These are phyloP conservation scores for Cercospora brassicicola DNA, from an alignment of 2,329 filamentous ascomycete genomes.

Conservation along the genomic window DNA sequence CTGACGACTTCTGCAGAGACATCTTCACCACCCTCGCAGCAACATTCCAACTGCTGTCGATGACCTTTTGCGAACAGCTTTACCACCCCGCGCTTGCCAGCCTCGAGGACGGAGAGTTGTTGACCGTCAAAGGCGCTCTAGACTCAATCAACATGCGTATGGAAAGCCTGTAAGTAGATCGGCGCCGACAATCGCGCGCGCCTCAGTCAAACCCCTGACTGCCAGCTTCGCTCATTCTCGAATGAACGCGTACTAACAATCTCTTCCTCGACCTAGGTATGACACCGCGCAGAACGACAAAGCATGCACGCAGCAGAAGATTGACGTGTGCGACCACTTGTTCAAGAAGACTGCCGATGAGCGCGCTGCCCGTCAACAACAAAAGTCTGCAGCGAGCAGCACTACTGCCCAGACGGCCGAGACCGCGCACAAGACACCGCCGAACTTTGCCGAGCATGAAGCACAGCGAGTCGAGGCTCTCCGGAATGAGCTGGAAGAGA, in stretches of 20 bases:
- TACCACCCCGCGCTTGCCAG: background rate
- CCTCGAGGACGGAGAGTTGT: background rate
- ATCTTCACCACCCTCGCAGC: constrained; percentile 1
- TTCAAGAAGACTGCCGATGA: constrained; percentile 2
- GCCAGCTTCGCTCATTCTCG: background rate
- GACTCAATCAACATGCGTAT: background rate
- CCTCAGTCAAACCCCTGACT: background rate
- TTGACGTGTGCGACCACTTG: background rate
- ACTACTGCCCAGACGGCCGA: background rate
- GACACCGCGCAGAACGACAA: constrained; percentile 1
- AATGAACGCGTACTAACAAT: background rate
- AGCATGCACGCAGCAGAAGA: constrained; percentile 1
- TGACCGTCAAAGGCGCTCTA: background rate
- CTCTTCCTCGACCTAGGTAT: background rate
- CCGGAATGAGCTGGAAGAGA: background rate
- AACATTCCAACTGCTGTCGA: background rate
- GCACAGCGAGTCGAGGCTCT: background rate
- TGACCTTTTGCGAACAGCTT: background rate
- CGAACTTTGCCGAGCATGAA: background rate
- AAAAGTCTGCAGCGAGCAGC: background rate
- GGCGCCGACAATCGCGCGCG: background rate
- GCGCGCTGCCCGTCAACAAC: background rate
- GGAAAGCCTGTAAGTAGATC: background rate
- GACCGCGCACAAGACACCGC: background rate
- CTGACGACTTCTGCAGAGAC: background rate